Base-by-base conservation (phyloP, 2,329 filamentous ascomycete genomes). In the Tolypocladium amazonense region DNA sequence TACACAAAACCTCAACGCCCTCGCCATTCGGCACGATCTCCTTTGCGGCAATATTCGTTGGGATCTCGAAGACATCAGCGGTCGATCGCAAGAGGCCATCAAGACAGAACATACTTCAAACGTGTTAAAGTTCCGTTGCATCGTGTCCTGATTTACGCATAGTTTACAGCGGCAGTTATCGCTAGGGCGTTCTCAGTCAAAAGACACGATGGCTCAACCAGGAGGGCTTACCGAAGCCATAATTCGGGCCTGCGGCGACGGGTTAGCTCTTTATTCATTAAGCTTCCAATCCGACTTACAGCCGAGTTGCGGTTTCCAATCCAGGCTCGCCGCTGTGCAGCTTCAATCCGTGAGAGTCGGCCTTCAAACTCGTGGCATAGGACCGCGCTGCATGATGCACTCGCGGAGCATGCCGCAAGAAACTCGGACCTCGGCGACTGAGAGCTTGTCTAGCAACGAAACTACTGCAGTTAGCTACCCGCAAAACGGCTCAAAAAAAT, bases 151-250 rank as follows among this genome's bases (percentile, higher is more conserved):
- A 54, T 78, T 76, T 20, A 78, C 70, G 57, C 76, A 78, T 55
- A 69, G 56, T 2, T 60, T 65, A 62, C 76, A 78, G n/a, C 73
- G 73, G 62, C 76, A 78, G 56, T 77, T 78, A 59, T 78, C 76
- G 27, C 76, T 76, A 27, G 5, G 57, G 35, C 54, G 30, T 12
- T 25, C n/a, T 38, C 9, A 47, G 50, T 60, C 27, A 57, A 25
- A 7, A 52, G 25, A 53, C 33, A n/a, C n/a, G 11, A 54, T 20
- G 20, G 4, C 30, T 30, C 58, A 50, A 52, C 37, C 38, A 54
- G 37, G 18, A 25, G 37, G 38, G 56, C 65, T 45, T 60, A 67
- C 65, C 66, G 64, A 38, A 68, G 60, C 65, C 66, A 67, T 38
- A 65, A 7, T n/a, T 62, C 60, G 4, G 64, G 59, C 27, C 65